Base-by-base conservation (phyloP, 1,284 basidiomycete genomes). In the Naganishia sp. region DNA sequence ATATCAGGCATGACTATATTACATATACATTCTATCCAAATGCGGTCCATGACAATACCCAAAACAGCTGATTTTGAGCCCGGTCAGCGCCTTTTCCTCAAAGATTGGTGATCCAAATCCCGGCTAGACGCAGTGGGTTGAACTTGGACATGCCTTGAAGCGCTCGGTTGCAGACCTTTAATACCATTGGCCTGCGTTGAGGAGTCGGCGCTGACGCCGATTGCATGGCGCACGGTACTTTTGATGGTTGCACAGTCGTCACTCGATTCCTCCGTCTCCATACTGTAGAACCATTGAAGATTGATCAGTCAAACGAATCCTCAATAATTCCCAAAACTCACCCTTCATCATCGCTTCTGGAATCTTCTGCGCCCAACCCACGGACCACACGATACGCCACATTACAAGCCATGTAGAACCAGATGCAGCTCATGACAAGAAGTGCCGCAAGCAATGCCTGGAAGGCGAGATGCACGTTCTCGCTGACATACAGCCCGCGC, bases 361-460 rank as follows among this genome's bases (percentile, higher is more conserved):
- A 83, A 74, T 98, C 95, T 53, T 91, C 87, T 1, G 94, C 94
- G 2, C 87, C 88, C 49, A 85, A 79, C 0, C 90, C 92, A 13
- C 82, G 84, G 31, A 95, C 74, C 1, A 95, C 94, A 31, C 87
- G 83, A 75, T 86, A 91, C 11, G 91, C 90, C 17, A 97, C 85
- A 32, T 86, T 85, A 71, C 87, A 85, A 68, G 94, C 92, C 86
- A 90, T 88, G 72, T 83, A 83, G 79, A 92, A 92, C 94, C 94
- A 97, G 50, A 90, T 78, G 18, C 87, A 81, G 75, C 94, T 88
- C 42, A 97, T 76, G 39, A 87, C 74, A 85, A 92, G 78, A 13
- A 77, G 66, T 62, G 71, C 76, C 28, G 83, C 73, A 35, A 95
- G 81, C 75, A 90, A 80, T 7, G 71, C 71, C 51, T 82, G 76